Conservation (phyloP, 208 protist genomes). For the Leptomonas seymouri region DNA sequence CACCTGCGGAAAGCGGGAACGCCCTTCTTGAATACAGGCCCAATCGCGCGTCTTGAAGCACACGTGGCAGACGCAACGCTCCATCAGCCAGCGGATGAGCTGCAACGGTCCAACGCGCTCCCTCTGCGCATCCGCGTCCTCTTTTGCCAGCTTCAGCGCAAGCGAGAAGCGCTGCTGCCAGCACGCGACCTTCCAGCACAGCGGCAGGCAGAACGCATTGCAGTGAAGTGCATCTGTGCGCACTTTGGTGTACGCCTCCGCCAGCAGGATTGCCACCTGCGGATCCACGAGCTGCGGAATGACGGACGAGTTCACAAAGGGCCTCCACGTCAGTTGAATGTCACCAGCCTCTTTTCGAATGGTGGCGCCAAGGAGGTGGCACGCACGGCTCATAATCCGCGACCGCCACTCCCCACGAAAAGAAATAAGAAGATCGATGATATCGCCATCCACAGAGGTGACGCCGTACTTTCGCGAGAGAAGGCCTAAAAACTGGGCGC, state of each 20-base stretch:
- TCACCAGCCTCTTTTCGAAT: constrained; percentile 31
- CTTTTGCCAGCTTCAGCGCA: constrained; percentile 50
- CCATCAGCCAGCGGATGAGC: constrained; percentile 49
- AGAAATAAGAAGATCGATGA: constrained; percentile 46
- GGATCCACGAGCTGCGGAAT: constrained; percentile 62
- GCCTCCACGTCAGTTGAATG: constrained; percentile 51
- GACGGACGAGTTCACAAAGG: constrained; percentile 52
- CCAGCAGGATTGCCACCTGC: constrained; percentile 40
- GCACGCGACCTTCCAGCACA: constrained; percentile 69
- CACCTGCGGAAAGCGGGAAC: constrained; percentile 47
- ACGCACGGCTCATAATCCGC: constrained; percentile 62
- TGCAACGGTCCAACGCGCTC: constrained; percentile 32
- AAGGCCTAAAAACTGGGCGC: constrained; percentile 50
- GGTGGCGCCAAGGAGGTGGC: constrained; percentile 60
- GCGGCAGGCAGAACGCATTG: constrained; percentile 73
- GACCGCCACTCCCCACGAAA: constrained; percentile 43
- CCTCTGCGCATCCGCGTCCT: constrained; percentile 42
- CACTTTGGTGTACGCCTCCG: constrained; percentile 45
- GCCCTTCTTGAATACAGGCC: constrained; percentile 42
- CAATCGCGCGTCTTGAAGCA: constrained; percentile 52
- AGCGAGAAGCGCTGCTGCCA: constrained; percentile 59
- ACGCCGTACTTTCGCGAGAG: constrained; percentile 80
- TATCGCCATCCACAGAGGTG: constrained; percentile 62
- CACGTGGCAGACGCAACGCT: constrained; percentile 55
- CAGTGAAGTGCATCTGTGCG: constrained; percentile 62